These are phyloP conservation scores for Jatropha curcas DNA, from an alignment of 345 rosid species.

Conservation along the genomic window DNA sequence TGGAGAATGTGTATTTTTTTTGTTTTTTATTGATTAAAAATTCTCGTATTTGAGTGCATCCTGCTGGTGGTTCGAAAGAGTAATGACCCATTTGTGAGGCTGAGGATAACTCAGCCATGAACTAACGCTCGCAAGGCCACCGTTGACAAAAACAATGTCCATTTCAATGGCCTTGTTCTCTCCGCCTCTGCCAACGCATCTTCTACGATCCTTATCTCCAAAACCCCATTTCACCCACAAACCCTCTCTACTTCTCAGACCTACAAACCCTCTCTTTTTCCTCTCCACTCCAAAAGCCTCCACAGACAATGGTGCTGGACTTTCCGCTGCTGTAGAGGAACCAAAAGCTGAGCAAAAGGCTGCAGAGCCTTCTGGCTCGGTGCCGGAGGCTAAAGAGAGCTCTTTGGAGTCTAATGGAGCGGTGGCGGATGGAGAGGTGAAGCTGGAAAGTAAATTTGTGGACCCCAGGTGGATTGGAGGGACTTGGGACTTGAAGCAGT, in stretches of 20 bases:
- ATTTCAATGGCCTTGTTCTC: constrained; percentile 60
- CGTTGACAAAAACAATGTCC: constrained; percentile 34
- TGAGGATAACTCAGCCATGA: constrained; percentile 25
- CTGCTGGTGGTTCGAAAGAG: background rate
- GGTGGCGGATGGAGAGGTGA: constrained; percentile 24
- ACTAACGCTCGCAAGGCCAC: background rate
- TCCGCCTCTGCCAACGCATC: constrained; percentile 32
- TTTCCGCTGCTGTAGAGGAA: constrained; percentile 43
- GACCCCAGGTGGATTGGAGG: constrained; percentile 83
- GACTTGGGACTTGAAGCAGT: constrained; percentile 88
- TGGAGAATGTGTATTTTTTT: too few species aligned
- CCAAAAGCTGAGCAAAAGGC: constrained; percentile 26
- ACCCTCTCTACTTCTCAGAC: constrained; percentile 30
- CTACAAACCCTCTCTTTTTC: constrained; percentile 35
- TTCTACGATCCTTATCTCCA: constrained; percentile 32
- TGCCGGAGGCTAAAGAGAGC: constrained; percentile 15
- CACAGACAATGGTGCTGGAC: constrained; percentile 51
- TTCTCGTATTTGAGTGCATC: background rate
- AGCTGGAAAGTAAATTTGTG: constrained; percentile 45
- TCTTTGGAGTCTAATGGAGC: constrained; percentile 39
- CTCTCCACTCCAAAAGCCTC: constrained; percentile 43
- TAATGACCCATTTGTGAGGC: background rate
- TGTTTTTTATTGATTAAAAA: too few species aligned
- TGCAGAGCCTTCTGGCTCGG: constrained; percentile 15
- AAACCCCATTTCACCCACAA: constrained; percentile 39